Base-by-base conservation (phyloP, 257 asterid genomes). In the Nicotiana otophora region DNA sequence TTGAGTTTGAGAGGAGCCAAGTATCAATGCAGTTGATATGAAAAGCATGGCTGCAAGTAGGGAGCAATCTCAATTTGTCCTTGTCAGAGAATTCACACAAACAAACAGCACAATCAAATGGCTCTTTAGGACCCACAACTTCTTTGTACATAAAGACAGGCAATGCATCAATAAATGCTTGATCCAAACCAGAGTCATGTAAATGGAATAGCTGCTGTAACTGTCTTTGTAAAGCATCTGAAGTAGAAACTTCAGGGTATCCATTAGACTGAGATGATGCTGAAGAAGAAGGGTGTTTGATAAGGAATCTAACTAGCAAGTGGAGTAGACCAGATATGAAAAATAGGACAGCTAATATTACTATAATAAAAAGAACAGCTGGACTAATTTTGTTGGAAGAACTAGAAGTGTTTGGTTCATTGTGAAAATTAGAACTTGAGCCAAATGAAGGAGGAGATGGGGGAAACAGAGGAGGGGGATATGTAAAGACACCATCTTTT, bases 311-410 rank as follows among this genome's bases (percentile, higher is more conserved):
- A 60, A 96, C 98, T 36, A 96, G 97, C 86, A 96, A 89, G 86
- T 96, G 98, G 46, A 96, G 98, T 30, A 96, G 86, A 65, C 98
- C 99, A 68, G 99, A 96, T 68, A 96, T 87, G 90, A 96, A 96
- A 77, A 94, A 96, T 17, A 96, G 89, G 61, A 96, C 92, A 72
- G 98, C 98, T 81, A 94, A 83, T 68, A 91, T 93, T 60, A 94
- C 97, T 83, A 94, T 91, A 75, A 92, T 89, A 87, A 96, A 93
- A 34, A 94, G 89, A 62, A 93, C 97, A 70, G 98, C 97, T 4
- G 99, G 99, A 67, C 94, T 94, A 81, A 94, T 93, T 85, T 81
- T 92, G 60, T 92, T 14, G 61, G 92, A 85, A 30, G 92, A 85
- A 4, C 92, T 33, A 70, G 89, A 64, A 53, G 88, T 81, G 64